These are phyloP conservation scores for Polytrichum commune DNA, from an alignment of 225 moss, liverwort and hornwort genomes.

Conservation along the genomic window DNA sequence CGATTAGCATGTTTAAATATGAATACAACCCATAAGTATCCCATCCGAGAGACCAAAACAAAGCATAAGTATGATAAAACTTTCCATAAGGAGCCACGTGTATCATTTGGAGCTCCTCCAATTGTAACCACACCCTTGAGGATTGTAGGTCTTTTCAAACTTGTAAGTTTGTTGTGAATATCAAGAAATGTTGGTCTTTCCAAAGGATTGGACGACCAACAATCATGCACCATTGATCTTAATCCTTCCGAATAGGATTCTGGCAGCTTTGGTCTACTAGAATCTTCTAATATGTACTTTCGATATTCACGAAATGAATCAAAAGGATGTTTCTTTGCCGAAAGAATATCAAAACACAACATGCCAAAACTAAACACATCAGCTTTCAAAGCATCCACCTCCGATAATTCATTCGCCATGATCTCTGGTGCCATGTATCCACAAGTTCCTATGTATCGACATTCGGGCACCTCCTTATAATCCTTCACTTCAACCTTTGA, in stretches of 20 bases:
- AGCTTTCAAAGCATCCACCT: conserved; percentile 13
- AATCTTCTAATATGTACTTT: too few relatives aligned
- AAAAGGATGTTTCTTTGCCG: too few relatives aligned
- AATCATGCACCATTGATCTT: conserved; percentile 22
- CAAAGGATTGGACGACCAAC: conserved; percentile 26
- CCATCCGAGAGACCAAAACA: neutral
- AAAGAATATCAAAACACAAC: too few relatives aligned
- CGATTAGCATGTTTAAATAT: neutral
- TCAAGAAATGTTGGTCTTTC: conserved; percentile 28
- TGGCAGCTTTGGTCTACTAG: too few relatives aligned
- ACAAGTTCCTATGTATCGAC: neutral
- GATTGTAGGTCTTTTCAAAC: too few relatives aligned
- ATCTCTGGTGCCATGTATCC: conserved; percentile 31
- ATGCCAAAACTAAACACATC: conserved; percentile 12
- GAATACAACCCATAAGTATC: too few relatives aligned
- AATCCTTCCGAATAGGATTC: conserved; percentile 1
- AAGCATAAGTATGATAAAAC: too few relatives aligned
- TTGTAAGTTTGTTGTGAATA: conserved; percentile 10
- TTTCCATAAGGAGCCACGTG: neutral
- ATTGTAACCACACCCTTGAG: neutral
- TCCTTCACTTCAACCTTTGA: conserved; percentile 16
- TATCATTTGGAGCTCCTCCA: neutral
- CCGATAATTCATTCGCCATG: neutral
- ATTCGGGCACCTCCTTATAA: neutral
- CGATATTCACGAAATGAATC: too few relatives aligned